Evolutionary conservation across 2,329 filamentous ascomycete species (phyloP).

Genomic region (Ambrosiella beaveri): DNA sequence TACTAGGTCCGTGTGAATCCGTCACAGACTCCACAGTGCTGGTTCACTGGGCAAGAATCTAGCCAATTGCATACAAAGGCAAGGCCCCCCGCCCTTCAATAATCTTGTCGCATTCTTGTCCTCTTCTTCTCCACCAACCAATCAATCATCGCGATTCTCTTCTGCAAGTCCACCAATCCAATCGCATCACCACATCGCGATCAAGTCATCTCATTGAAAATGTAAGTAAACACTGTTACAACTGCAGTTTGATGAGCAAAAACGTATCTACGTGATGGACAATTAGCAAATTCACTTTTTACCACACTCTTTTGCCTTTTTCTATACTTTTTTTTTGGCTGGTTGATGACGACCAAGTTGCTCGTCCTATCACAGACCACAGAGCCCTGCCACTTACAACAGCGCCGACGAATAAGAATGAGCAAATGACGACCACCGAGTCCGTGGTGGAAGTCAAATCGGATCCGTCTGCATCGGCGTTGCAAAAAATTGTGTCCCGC

Average conservation of each 20-base stretch:
- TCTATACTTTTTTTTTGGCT: conserved; percentile 16
- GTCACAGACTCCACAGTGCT: background rate
- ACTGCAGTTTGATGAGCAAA: background rate
- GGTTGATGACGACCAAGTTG: conserved; percentile 17
- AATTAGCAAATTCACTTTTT: background rate
- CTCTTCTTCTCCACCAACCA: conserved; percentile 29
- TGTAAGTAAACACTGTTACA: background rate
- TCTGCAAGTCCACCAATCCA: conserved; percentile 3
- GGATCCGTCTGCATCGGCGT: background rate
- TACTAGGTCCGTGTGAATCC: background rate
- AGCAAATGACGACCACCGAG: background rate
- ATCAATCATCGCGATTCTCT: conserved; percentile 25
- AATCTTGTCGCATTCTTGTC: conserved; percentile 30
- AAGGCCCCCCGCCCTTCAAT: conserved; percentile 26
- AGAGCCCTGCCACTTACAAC: conserved; percentile 7
- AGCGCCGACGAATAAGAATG: conserved; percentile 3
- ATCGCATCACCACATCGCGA: background rate
- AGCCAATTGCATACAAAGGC: conserved; percentile 10
- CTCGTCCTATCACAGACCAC: conserved; percentile 10
- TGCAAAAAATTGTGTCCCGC: background rate
- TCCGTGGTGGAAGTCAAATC: background rate
- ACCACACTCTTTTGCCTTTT: conserved; percentile 6
- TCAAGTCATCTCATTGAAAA: background rate
- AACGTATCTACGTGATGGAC: background rate
- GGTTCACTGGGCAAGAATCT: background rate